Conservation (phyloP, 2,329 filamentous ascomycete species). For the Alternaria sp. region DNA sequence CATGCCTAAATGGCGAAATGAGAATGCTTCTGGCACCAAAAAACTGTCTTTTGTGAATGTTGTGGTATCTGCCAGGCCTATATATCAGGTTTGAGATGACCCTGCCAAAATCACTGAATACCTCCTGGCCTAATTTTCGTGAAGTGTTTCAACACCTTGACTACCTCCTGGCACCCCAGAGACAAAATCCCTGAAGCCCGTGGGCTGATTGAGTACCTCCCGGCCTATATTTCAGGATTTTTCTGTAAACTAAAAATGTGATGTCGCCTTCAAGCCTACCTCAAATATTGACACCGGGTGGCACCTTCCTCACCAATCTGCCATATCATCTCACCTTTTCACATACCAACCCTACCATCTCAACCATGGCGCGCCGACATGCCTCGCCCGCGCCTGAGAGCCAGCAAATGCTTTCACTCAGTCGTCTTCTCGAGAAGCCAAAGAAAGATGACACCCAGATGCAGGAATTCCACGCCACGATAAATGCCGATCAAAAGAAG, state of each 20-base stretch:
- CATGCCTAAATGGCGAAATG: conserved; percentile 17
- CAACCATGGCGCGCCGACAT: conserved; percentile 24
- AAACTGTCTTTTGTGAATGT: neutral
- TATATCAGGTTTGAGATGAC: neutral
- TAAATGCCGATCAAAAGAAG: conserved; percentile 21
- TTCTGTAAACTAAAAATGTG: neutral
- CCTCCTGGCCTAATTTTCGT: neutral
- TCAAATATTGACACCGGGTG: neutral
- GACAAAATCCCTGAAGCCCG: neutral
- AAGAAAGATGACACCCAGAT: conserved; percentile 30
- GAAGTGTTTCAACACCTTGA: neutral
- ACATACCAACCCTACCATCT: neutral
- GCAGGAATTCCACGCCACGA: conserved; percentile 25
- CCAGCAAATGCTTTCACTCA: conserved; percentile 33
- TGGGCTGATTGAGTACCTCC: neutral
- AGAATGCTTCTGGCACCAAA: conserved; percentile 16
- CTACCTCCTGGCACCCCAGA: neutral
- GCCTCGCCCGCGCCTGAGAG: conserved; percentile 23
- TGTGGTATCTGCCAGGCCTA: neutral
- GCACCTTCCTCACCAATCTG: neutral
- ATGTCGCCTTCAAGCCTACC: neutral
- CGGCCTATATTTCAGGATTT: neutral
- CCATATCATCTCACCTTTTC: neutral
- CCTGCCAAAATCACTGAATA: neutral
- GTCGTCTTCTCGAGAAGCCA: conserved; percentile 24